Evolutionary conservation across 768 basidiomycete species (phyloP), one percentile per base, ranked within the genome.

Genomic region (Lentinula raphanica): DNA sequence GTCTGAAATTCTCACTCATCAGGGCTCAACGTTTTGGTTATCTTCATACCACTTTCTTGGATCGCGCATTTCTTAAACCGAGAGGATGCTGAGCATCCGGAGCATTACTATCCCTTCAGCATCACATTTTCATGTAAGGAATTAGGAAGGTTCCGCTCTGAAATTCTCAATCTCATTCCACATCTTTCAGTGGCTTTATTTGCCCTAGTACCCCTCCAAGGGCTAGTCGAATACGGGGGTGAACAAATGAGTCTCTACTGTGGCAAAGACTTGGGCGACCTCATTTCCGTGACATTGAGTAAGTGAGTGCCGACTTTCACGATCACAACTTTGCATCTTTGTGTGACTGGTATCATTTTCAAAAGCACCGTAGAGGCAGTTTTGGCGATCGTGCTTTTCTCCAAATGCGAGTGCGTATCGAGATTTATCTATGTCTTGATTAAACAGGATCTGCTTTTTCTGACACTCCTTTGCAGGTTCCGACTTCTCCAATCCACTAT

Each of bases 381-480:
- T 0, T 71, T 91, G 3, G 85, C 85, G 0, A 83, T 90, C 50
- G 79, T 89, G 56, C 73, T 90, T 13, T 69, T 90, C 17, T 60
- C 66, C 17, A 81, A 80, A 68, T 86, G 86, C 81, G 82, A 88
- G 84, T 87, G 79, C 40, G 69, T 90, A 3, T n/a, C n/a, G n/a
- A n/a, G n/a, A n/a, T n/a, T n/a, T n/a, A n/a, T n/a, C n/a, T n/a
- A n/a, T n/a, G n/a, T n/a, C n/a, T n/a, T n/a, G n/a, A n/a, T n/a
- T n/a, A n/a, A n/a, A n/a, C n/a, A n/a, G n/a, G n/a, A n/a, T n/a
- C 67, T 31, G 87, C 21, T 31, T 48, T 23, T 23, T 25, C 46
- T 27, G 15, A 48, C 46, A 15, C 46, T 48, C 19, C 2, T 45
- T n/a, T 17, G 32, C 32, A 39, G 38, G 38, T n/a, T 48, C 1